Conservation (phyloP, 495 filamentous ascomycete species). For the Penicillium mononematosum region DNA sequence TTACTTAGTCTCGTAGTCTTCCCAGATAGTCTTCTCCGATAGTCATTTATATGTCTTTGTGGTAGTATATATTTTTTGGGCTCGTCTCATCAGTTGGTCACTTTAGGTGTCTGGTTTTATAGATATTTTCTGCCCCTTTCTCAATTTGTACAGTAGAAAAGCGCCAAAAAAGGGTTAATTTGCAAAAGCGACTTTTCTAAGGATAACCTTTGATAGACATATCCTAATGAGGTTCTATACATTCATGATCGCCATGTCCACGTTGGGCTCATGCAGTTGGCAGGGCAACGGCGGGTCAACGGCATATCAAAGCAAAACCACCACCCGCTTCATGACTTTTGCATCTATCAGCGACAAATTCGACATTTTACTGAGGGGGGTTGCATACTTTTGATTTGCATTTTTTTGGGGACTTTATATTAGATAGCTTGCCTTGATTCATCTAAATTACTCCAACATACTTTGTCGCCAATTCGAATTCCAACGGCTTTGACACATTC, state of each 20-base stretch:
- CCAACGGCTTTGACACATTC: constrained; percentile 31
- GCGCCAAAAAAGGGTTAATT: too few species aligned
- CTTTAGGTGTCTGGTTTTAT: too few species aligned
- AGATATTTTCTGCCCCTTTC: too few species aligned
- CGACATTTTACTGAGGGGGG: background rate
- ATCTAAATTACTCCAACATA: background rate
- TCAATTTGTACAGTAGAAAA: too few species aligned
- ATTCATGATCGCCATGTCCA: background rate
- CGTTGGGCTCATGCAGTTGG: constrained; percentile 9
- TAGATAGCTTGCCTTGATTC: background rate
- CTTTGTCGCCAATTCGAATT: constrained; percentile 2
- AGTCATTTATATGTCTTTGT: too few species aligned
- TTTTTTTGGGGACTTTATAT: background rate
- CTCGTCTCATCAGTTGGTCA: too few species aligned
- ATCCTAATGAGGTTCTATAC: background rate
- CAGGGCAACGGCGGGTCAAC: constrained; percentile 10
- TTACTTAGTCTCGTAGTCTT: too few species aligned
- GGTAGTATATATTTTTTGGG: too few species aligned
- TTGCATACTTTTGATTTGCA: constrained; percentile 1
- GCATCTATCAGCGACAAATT: constrained; percentile 3
- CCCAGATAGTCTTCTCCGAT: too few species aligned
- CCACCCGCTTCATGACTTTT: constrained; percentile 4
- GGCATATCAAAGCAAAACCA: constrained; percentile 13
- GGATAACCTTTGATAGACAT: too few species aligned
- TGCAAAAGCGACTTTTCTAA: too few species aligned